Evolutionary conservation across 768 basidiomycete genomes (phyloP).

Genomic region (Porpolomopsis calyptriformis): DNA sequence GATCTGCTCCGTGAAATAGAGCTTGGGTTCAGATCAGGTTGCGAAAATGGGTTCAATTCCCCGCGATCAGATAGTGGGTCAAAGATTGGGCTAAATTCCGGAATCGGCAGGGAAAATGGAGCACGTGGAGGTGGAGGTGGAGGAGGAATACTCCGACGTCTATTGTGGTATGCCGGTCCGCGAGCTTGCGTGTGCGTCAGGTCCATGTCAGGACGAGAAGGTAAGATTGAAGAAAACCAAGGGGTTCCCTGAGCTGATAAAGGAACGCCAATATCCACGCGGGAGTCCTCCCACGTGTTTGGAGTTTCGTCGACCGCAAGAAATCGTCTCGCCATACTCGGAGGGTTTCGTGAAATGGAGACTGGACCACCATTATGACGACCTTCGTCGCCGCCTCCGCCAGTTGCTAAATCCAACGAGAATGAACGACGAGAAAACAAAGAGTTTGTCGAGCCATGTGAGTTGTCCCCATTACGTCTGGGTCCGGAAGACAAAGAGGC

Average conservation of each 20-base stretch:
- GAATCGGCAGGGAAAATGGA: neutral
- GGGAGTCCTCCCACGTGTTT: neutral
- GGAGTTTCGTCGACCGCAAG: no score
- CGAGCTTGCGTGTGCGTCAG: neutral
- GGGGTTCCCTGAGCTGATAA: neutral
- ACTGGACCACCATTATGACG: no score
- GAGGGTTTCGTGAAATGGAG: no score
- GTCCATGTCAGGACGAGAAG: neutral
- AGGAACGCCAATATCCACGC: neutral
- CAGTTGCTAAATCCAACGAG: no score
- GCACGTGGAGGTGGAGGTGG: slow-evolving; percentile 1
- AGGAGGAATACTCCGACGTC: neutral
- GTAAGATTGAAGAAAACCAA: neutral
- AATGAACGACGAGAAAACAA: no score
- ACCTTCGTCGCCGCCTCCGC: no score
- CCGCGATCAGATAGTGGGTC: neutral
- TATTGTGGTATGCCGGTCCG: neutral
- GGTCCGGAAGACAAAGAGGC: no score
- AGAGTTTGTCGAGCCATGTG: no score
- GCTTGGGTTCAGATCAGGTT: neutral
- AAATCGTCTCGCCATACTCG: no score
- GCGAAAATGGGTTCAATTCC: neutral
- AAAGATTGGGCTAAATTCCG: slow-evolving; percentile 2
- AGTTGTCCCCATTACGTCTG: no score
- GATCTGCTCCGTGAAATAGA: neutral